These are phyloP conservation scores for Trichoderma sp. DNA, from an alignment of 2,329 filamentous ascomycete species.

Conservation along the genomic window DNA sequence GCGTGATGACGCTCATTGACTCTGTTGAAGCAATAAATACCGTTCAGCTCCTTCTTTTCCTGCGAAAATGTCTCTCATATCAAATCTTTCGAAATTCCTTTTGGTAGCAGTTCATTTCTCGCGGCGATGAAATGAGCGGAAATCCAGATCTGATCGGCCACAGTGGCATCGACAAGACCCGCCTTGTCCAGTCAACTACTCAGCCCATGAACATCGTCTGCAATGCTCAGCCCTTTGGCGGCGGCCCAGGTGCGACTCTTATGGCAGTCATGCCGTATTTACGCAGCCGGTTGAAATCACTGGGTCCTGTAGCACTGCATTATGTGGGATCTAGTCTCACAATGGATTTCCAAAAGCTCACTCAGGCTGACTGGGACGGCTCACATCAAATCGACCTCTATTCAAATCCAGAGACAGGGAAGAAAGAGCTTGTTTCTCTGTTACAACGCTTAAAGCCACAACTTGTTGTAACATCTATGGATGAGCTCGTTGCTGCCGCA, in stretches of 20 bases:
- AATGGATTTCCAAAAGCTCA: neutral
- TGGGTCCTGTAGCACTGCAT: neutral
- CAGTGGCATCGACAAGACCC: neutral
- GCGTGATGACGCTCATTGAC: neutral
- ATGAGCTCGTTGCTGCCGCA: constrained; percentile 1
- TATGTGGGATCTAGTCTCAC: constrained; percentile 11
- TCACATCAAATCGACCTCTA: neutral
- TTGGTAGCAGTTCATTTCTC: neutral
- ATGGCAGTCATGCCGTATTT: neutral
- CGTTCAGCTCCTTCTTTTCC: neutral
- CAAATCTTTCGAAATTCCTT: neutral
- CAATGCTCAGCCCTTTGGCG: constrained; percentile 11
- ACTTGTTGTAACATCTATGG: constrained; percentile 5
- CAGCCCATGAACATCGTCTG: neutral
- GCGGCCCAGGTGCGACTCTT: neutral
- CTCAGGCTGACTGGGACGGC: neutral
- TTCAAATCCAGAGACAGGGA: neutral
- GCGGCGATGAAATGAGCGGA: neutral
- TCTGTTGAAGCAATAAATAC: neutral
- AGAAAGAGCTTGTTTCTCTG: neutral
- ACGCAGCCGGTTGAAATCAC: neutral
- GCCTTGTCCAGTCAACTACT: neutral
- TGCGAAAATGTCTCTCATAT: neutral
- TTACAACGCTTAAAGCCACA: neutral
- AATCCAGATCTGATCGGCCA: neutral